Evolutionary conservation across 139 green algal genomes (phyloP).

Genomic region (Chlorella vulgaris): DNA sequence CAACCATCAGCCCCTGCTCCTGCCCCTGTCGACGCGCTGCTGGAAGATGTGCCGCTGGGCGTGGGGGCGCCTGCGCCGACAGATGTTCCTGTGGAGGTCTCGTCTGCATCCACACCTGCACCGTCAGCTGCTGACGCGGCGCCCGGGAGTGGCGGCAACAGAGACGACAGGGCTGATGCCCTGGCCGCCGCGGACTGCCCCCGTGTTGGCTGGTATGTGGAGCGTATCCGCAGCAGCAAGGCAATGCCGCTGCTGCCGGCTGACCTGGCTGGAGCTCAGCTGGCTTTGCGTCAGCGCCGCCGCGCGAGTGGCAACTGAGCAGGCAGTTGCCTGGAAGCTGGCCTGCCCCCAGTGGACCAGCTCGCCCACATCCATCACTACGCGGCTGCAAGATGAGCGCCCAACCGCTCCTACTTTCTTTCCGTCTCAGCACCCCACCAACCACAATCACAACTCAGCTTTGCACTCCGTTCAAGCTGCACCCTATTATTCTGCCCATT

Average conservation of each 20-base stretch:
- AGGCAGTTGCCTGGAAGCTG: too few relatives aligned
- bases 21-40: too few relatives aligned
- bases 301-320: background rate
- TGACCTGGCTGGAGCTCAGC: constrained; percentile 11
- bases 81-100: background rate
- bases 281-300: background rate
- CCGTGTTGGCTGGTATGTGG: background rate
- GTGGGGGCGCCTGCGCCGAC: background rate
- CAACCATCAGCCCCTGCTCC: too few relatives aligned
- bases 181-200: background rate
- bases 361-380: too few relatives aligned
- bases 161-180: background rate
- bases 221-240: background rate
- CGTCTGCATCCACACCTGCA: too few relatives aligned
- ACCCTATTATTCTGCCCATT: too few relatives aligned
- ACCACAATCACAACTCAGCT: background rate
- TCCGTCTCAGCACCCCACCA: background rate
- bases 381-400: too few relatives aligned
- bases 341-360: too few relatives aligned
- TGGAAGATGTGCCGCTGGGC: background rate
- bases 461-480: background rate
- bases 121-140: too few relatives aligned
- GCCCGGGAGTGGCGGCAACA: too few relatives aligned
- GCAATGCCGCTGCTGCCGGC: background rate
- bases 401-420: too few relatives aligned